These are phyloP conservation scores for Nevesoporus exiguus DNA, from an alignment of 768 basidiomycete genomes.

Conservation along the genomic window DNA sequence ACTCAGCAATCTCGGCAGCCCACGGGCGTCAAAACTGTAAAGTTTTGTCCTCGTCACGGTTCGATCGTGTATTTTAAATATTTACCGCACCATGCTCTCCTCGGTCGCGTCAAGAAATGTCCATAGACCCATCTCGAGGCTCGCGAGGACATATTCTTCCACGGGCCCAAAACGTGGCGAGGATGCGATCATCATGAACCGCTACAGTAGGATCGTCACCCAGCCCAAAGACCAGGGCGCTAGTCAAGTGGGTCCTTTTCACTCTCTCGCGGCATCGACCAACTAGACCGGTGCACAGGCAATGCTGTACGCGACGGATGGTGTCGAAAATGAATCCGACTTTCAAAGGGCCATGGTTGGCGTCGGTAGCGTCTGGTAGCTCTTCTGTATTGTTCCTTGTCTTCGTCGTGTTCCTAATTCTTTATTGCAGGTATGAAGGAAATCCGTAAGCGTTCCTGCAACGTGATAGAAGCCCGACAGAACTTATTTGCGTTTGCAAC, in stretches of 20 bases:
- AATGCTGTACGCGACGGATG: constrained; percentile 99
- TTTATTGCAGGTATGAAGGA: constrained; percentile 82
- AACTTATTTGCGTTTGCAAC: constrained; percentile 5
- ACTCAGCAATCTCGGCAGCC: constrained; percentile 9
- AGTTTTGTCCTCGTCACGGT: neutral
- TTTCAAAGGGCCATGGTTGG: constrained; percentile 97
- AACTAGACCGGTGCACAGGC: constrained; percentile 50
- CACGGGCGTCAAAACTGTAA: too few species aligned
- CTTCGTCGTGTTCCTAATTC: constrained; percentile 12
- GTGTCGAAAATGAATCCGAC: constrained; percentile 74
- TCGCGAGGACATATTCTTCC: constrained; percentile 37
- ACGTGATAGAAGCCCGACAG: neutral
- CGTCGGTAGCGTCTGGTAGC: constrained; percentile 93
- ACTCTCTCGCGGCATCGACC: neutral
- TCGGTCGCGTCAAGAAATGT: constrained; percentile 20
- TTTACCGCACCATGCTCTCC: constrained; percentile 19
- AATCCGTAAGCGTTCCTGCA: constrained; percentile 72
- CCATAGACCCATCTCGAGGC: constrained; percentile 10
- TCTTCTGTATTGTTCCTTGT: constrained; percentile 11
- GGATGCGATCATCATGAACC: constrained; percentile 53
- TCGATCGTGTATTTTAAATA: too few species aligned
- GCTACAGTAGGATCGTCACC: constrained; percentile 80
- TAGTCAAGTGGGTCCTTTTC: constrained; percentile 60
- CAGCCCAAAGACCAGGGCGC: constrained; percentile 94
- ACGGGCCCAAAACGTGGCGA: constrained; percentile 39